Conservation (phyloP, 805 yeast species). For the Kluyveromyces starmeri region DNA sequence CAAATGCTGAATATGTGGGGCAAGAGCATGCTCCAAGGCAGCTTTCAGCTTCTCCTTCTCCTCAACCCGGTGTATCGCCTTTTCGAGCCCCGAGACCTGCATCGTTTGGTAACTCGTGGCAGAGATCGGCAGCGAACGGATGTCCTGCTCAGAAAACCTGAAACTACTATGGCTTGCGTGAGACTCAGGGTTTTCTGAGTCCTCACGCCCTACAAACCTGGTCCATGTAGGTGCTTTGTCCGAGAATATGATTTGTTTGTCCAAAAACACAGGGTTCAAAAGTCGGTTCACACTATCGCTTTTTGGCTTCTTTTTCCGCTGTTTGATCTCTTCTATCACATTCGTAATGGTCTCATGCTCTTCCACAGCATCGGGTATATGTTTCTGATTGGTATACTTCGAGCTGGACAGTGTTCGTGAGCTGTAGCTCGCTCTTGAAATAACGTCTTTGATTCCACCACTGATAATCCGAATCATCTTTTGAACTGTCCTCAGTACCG, state of each 20-base stretch:
- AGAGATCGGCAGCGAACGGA: slow-evolving; percentile 1
- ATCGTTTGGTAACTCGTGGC: slow-evolving; percentile 37
- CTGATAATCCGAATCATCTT: no score
- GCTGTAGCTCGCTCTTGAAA: no score
- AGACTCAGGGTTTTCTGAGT: not conserved
- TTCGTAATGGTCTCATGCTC: slow-evolving; percentile 1
- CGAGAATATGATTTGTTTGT: slow-evolving; percentile 3
- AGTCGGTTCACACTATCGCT: not conserved
- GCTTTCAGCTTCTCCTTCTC: slow-evolving; percentile 17
- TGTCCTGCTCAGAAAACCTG: not conserved
- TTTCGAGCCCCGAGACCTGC: slow-evolving; percentile 71
- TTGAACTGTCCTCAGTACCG: no score
- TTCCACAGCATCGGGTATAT: slow-evolving; percentile 1
- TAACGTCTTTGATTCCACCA: no score
- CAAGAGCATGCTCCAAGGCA: slow-evolving; percentile 16
- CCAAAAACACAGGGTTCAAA: slow-evolving; percentile 2
- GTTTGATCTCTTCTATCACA: slow-evolving; percentile 1
- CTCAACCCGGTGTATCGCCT: slow-evolving; percentile 12
- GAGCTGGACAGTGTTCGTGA: no score
- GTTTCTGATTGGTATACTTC: no score
- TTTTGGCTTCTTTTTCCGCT: not conserved
- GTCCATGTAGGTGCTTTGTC: slow-evolving; percentile 1
- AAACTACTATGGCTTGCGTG: not conserved
- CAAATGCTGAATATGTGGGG: slow-evolving; percentile 14
- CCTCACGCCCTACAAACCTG: not conserved